phyloP scores from a whole-genome alignment of 306 rosid genomes.

The Inga oerstediana region DNA sequence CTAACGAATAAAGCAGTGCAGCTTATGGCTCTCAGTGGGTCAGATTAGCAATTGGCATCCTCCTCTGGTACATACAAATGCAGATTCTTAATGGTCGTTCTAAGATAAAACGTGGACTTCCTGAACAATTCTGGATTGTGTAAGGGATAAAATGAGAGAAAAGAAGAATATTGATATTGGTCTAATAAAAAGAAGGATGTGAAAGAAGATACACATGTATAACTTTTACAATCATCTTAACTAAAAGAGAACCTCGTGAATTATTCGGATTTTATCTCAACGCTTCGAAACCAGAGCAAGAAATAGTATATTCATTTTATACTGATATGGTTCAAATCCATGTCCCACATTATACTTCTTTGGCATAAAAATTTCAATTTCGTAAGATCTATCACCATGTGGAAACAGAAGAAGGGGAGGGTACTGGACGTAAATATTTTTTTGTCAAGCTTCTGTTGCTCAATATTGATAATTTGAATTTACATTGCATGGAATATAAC shows the following conservation, averaged over 20 bases:
- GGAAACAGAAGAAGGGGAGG: not conserved
- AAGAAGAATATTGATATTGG: not conserved
- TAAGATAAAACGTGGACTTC: not conserved
- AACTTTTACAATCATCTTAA: not conserved
- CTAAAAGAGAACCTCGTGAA: not conserved
- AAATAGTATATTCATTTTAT: not conserved
- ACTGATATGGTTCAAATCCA: not conserved
- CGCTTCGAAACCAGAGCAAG: not conserved
- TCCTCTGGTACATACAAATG: not conserved
- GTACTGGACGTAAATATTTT: not conserved
- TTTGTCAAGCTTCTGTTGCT: constrained; percentile 31
- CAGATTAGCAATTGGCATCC: not conserved
- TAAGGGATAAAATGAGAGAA: not conserved
- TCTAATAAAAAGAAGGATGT: not conserved
- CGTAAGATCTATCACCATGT: not conserved
- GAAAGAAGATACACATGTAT: not conserved
- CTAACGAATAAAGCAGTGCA: not conserved
- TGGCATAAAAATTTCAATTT: not conserved
- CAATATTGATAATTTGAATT: not conserved
- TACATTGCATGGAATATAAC: not conserved
- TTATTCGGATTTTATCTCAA: not conserved
- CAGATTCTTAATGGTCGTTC: not conserved
- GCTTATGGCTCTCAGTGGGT: not conserved
- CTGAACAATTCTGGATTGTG: not conserved
- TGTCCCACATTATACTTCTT: not conserved